These are phyloP conservation scores for Metarhizium album DNA, from an alignment of 2,329 filamentous ascomycete species.

Conservation along the genomic window DNA sequence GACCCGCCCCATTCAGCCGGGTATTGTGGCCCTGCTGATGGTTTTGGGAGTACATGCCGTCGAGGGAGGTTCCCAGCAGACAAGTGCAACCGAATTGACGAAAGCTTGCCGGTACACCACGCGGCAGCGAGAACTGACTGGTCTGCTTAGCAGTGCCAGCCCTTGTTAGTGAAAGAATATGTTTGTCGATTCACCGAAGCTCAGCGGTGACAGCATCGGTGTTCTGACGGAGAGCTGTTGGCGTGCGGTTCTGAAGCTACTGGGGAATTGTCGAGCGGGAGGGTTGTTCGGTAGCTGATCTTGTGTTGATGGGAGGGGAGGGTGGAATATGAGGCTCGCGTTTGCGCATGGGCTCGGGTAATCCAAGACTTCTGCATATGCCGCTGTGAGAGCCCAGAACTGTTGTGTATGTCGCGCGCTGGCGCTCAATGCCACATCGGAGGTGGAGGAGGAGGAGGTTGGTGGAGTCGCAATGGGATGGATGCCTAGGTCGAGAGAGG, in stretches of 20 bases:
- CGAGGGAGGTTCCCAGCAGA: slow-evolving; percentile 10
- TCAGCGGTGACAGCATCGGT: slow-evolving; percentile 16
- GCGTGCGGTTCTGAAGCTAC: slow-evolving; percentile 1
- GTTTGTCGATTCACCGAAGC: slow-evolving; percentile 8
- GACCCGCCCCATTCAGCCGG: slow-evolving; percentile 52
- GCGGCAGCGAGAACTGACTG: slow-evolving; percentile 14
- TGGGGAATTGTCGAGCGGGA: slow-evolving; percentile 7
- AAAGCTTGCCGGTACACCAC: slow-evolving; percentile 18
- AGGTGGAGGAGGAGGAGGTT: slow-evolving; percentile 8
- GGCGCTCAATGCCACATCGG: slow-evolving; percentile 20
- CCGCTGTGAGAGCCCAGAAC: slow-evolving; percentile 9
- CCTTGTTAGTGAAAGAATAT: slow-evolving; percentile 2
- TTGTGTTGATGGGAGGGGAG: slow-evolving; percentile 22
- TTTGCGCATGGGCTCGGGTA: slow-evolving; percentile 27
- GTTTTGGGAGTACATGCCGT: slow-evolving; percentile 63
- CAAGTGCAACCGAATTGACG: slow-evolving; percentile 7
- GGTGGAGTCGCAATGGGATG: slow-evolving; percentile 5
- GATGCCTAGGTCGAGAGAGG: slow-evolving; percentile 1
- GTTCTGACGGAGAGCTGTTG: slow-evolving; percentile 5
- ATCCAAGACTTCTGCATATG: slow-evolving; percentile 12
- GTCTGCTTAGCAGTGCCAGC: slow-evolving; percentile 12
- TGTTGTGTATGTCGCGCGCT: slow-evolving; percentile 5
- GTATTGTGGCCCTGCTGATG: slow-evolving; percentile 64
- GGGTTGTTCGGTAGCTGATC: slow-evolving; percentile 16
- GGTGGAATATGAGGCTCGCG: slow-evolving; percentile 23